These are phyloP conservation scores for Diaporthe vexans DNA, from an alignment of 2,329 filamentous ascomycete species.

Conservation along the genomic window DNA sequence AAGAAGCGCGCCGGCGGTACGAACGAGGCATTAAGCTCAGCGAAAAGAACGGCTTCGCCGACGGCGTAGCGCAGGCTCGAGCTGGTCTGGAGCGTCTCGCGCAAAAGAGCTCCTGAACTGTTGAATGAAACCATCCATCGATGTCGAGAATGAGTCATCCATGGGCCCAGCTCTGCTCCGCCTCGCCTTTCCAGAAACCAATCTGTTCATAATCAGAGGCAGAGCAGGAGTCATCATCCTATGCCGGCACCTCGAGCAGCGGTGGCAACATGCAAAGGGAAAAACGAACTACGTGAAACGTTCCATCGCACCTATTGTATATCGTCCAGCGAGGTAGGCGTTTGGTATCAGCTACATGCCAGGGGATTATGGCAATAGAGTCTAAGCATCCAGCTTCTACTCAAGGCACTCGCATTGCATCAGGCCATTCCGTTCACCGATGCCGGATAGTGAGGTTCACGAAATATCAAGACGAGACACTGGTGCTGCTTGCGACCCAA, in stretches of 20 bases:
- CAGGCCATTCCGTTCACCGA: constrained; percentile 20
- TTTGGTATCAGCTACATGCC: background rate
- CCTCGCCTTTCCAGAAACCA: background rate
- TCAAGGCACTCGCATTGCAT: background rate
- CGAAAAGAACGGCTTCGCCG: constrained; percentile 64
- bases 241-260: background rate
- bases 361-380: background rate
- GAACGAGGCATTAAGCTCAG: constrained; percentile 76
- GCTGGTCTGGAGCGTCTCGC: constrained; percentile 57
- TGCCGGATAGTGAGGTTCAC: constrained; percentile 1
- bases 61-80: constrained; percentile 67
- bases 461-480: constrained; percentile 12
- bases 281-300: constrained; percentile 10
- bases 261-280: background rate
- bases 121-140: background rate
- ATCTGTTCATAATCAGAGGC: background rate
- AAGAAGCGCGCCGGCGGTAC: constrained; percentile 77
- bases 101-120: constrained; percentile 2
- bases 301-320: constrained; percentile 3
- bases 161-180: too few species aligned
- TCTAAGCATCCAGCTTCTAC: background rate
- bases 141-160: background rate
- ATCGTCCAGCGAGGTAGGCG: background rate
- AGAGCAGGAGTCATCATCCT: background rate
- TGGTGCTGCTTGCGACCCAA: constrained; percentile 7